Evolutionary conservation across 345 rosid genomes (phyloP), one percentile per base, ranked within the genome.

Genomic region (Streptanthus diversifolius): DNA sequence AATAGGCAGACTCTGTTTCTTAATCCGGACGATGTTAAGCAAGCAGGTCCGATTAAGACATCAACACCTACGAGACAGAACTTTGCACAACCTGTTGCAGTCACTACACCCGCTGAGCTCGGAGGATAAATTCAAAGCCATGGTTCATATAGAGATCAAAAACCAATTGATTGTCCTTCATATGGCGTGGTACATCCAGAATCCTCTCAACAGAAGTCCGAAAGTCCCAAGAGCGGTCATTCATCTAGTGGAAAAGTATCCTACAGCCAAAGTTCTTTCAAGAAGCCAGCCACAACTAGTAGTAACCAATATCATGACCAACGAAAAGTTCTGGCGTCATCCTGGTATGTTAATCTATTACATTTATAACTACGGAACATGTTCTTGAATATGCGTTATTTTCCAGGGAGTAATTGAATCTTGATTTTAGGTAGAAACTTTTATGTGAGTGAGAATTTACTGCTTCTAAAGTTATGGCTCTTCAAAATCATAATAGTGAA

Each of bases 291-390:
- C 32, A 55, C 68, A 30, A 36, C 32, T 29, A 74, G 48, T 56
- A 72, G 79, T 75, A 70, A 62, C 54, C 72, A 85, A 15, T 91
- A 91, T 74, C 97, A 85, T 63, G 81, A 95, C 97, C 39, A 89
- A 80, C 72, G 89, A 89, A 76, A 95, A 89, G 76, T 85, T 91
- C 77, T 95, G 99, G 99, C 90, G 83, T 77, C 90, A 70, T 76
- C 80, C 80, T 36, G 80, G 80, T 76, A 76, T 63, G 70, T 63
- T 17, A 29, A 2, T 4, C 10, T 61, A 25, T 74, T 39, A 29
- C 7, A 8, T 49, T 8, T 56, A 45, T 36, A 27, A 44, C 29
- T 35, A 43, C 43, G 39, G 37, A 57, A 58, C 58, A 2, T 21
- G 39, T 65, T 68, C 19, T 39, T 59, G 72, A 47, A 67, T 25